Percentiles rank a stretch among this genome's conserved stretches.
Evolutionary conservation across 2,329 filamentous ascomycete genomes (phyloP).

Genomic region (Didymella sp.): DNA sequence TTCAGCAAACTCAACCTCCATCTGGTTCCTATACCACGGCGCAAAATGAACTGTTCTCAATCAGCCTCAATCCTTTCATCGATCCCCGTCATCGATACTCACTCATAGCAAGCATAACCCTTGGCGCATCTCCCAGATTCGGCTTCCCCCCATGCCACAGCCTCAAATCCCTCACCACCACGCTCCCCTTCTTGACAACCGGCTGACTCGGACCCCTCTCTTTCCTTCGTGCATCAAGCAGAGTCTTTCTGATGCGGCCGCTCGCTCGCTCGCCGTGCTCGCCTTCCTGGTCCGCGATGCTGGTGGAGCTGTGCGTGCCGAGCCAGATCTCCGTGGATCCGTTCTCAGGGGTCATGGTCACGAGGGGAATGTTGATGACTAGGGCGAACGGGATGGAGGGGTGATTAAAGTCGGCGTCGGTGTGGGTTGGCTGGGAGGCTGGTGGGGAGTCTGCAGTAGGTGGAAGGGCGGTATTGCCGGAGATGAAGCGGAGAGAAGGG

Average conservation of each 20-base stretch:
- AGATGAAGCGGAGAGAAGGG: neutral
- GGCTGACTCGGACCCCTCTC: neutral
- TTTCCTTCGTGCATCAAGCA: neutral
- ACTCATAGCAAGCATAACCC: neutral
- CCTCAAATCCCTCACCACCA: neutral
- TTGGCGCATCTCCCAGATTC: neutral
- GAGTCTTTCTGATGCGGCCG: neutral
- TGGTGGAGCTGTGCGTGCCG: neutral
- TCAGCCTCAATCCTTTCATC: neutral
- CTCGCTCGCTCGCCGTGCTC: neutral
- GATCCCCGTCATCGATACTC: neutral
- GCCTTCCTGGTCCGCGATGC: neutral
- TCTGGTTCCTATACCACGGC: neutral
- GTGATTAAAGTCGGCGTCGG: neutral
- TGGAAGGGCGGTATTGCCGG: neutral
- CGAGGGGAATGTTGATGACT: neutral
- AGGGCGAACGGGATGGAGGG: neutral
- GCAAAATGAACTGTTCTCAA: neutral
- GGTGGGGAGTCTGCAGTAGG: neutral
- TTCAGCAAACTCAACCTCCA: neutral
- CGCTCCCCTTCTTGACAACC: neutral
- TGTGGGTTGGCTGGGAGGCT: neutral
- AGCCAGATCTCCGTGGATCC: neutral
- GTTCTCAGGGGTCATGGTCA: neutral
- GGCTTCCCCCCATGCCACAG: neutral